These are phyloP conservation scores for Fusarium subglutinans DNA, from an alignment of 2,329 filamentous ascomycete species.

Conservation along the genomic window DNA sequence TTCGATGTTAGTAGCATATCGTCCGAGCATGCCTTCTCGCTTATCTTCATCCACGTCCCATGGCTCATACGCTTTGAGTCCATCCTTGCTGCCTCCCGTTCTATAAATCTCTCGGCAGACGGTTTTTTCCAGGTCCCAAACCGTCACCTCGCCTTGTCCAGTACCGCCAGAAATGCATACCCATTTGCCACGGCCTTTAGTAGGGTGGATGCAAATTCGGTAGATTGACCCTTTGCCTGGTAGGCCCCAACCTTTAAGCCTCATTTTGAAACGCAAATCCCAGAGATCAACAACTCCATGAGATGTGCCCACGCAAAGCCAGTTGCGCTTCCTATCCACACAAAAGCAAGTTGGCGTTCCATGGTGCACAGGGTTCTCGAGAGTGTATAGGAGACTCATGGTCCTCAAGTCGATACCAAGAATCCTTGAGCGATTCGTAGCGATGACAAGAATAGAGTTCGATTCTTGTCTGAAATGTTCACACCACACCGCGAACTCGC, in stretches of 20 bases:
- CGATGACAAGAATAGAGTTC: constrained; percentile 83
- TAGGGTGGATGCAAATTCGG: constrained; percentile 80
- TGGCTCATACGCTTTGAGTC: constrained; percentile 76
- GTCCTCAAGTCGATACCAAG: constrained; percentile 86
- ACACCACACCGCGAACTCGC: constrained; percentile 86
- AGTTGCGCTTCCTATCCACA: constrained; percentile 84
- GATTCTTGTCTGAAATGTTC: constrained; percentile 89
- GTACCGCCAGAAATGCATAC: constrained; percentile 91
- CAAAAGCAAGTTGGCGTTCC: constrained; percentile 93
- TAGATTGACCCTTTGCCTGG: constrained; percentile 83
- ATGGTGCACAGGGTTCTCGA: constrained; percentile 91
- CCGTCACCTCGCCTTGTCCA: constrained; percentile 86
- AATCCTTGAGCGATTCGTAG: constrained; percentile 86
- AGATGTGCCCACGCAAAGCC: constrained; percentile 90
- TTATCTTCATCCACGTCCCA: constrained; percentile 92
- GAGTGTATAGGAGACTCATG: constrained; percentile 82
- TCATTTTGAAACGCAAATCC: constrained; percentile 94
- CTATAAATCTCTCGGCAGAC: constrained; percentile 91
- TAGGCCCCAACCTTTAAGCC: constrained; percentile 88
- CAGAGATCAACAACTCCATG: constrained; percentile 94
- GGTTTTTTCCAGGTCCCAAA: constrained; percentile 94
- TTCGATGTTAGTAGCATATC: constrained; percentile 82
- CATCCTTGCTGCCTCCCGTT: constrained; percentile 69
- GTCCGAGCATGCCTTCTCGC: constrained; percentile 84
- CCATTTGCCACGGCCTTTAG: constrained; percentile 81